Percentiles rank a stretch among this genome's conserved stretches.
phyloP scores from a whole-genome alignment of 1,284 basidiomycete genomes.

The Stygiomarasmius scandens region DNA sequence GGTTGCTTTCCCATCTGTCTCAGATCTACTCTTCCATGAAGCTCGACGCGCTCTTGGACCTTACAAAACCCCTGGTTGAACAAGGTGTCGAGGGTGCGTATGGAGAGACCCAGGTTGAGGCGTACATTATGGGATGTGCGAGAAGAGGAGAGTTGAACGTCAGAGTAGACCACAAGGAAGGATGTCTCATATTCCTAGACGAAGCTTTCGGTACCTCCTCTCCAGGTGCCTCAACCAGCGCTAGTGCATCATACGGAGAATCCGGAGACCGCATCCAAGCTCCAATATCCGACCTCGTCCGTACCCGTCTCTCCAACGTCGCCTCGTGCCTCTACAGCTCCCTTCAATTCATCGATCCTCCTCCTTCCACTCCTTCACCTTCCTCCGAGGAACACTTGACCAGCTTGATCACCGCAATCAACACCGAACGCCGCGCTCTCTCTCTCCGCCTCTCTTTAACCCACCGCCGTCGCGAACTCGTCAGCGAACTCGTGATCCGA shows the following conservation, averaged over 20 bases:
- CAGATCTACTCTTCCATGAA: conserved; percentile 94
- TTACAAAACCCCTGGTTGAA: conserved; percentile 77
- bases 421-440: conserved; percentile 77
- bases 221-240: neutral
- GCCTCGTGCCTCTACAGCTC: conserved; percentile 77
- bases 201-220: conserved; percentile 57
- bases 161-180: conserved; percentile 87
- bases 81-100: conserved; percentile 55
- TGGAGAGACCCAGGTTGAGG: conserved; percentile 81
- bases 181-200: conserved; percentile 87
- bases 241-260: too few relatives aligned
- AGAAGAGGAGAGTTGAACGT: conserved; percentile 88
- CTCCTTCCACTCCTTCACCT: too few relatives aligned
- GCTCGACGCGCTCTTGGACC: conserved; percentile 73
- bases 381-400: conserved; percentile 39
- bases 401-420: conserved; percentile 60
- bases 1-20: conserved; percentile 92
- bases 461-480: conserved; percentile 84
- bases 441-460: conserved; percentile 82
- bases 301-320: conserved; percentile 76
- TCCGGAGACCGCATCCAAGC: too few relatives aligned
- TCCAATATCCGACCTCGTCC: conserved; percentile 68
- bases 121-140: conserved; percentile 92
- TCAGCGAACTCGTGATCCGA: conserved; percentile 83
- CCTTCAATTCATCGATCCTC: conserved; percentile 50